Base-by-base conservation (phyloP, 2,329 filamentous ascomycete species). In the Domatiomyces globalis region DNA sequence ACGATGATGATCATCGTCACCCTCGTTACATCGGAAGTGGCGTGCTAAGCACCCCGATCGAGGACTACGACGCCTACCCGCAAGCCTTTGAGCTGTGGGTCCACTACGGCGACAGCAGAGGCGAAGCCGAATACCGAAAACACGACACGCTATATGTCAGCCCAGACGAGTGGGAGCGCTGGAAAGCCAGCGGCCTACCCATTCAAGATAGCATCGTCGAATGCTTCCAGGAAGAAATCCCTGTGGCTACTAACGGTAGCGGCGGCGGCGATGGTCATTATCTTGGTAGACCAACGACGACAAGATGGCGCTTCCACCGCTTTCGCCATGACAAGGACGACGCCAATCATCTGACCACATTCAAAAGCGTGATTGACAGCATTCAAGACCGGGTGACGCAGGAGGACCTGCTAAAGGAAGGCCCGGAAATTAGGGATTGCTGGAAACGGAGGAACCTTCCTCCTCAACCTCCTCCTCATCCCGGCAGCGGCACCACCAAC, bases 301-400 rank as follows among this genome's bases (percentile, higher is more conserved):
- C 50, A 43, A 45, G 57, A 17, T 98, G 92, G 92, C 80, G 88
- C 52, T 86, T 87, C 66, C 83, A 92, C 60, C 81, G 89, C 27
- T 90, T 95, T 67, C 78, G 92, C 49, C 89, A 96, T 62, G 92
- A 98, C 68, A 98, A 98, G 70, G 73, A 75, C 25, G 84, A 95
- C 59, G 88, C 86, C 0, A 98, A 98, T 63, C 89, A 96, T 67
- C 83, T 85, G 54, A 81, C 73, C 17, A 90, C 86, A 0, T 87
- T 95, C 1, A 74, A 81, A 22, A 94, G 85, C 64, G 92, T 98
- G 3, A 76, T 95, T 53, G 83, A 90, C 58, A 94, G 87, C 67
- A 96, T 98, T 60, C 77, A 81, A 54, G 87, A 95, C 62, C 81
- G 81, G 1, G 87, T 98, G 9, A 85, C 80, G 0, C 81, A 95